Conservation (phyloP, 148 eudicot genomes). For the Nepenthes gracilis region DNA sequence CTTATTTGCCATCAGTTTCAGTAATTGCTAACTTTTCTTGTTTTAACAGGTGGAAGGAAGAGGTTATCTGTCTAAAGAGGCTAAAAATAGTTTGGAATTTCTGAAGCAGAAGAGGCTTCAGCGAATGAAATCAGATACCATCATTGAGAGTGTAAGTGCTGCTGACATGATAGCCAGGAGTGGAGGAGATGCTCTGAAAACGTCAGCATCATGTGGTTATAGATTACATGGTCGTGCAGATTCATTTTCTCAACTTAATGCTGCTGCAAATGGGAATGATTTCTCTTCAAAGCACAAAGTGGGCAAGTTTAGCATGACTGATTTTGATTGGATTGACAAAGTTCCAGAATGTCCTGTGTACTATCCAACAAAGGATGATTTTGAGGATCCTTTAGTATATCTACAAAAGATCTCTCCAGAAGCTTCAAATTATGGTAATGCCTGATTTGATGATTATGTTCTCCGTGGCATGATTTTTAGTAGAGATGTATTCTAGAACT, state of each 20-base stretch:
- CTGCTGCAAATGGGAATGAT: slow-evolving; percentile 25
- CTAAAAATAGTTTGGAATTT: slow-evolving; percentile 51
- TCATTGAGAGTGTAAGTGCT: slow-evolving; percentile 15
- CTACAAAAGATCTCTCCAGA: slow-evolving; percentile 84
- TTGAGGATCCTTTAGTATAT: slow-evolving; percentile 85
- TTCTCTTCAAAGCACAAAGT: slow-evolving; percentile 32
- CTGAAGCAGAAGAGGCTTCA: slow-evolving; percentile 85
- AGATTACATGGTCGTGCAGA: slow-evolving; percentile 17
- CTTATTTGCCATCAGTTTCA: background rate
- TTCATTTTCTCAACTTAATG: slow-evolving; percentile 19
- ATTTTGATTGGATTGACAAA: slow-evolving; percentile 64
- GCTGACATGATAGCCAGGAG: slow-evolving; percentile 47
- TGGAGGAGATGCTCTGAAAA: slow-evolving; percentile 68
- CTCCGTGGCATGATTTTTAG: background rate
- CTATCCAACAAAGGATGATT: slow-evolving; percentile 69
- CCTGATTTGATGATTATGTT: background rate
- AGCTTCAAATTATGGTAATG: slow-evolving; percentile 78
- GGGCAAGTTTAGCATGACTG: slow-evolving; percentile 41
- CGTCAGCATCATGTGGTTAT: slow-evolving; percentile 52
- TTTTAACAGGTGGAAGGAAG: slow-evolving; percentile 80
- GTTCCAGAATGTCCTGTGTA: slow-evolving; percentile 84
- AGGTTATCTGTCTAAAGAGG: slow-evolving; percentile 58
- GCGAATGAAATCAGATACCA: slow-evolving; percentile 40
- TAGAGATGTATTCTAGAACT: too few relatives aligned
- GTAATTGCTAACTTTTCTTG: background rate